Evolutionary conservation across 306 rosid genomes (phyloP), one percentile per base, ranked within the genome.

Genomic region (Gillenia trifoliata): DNA sequence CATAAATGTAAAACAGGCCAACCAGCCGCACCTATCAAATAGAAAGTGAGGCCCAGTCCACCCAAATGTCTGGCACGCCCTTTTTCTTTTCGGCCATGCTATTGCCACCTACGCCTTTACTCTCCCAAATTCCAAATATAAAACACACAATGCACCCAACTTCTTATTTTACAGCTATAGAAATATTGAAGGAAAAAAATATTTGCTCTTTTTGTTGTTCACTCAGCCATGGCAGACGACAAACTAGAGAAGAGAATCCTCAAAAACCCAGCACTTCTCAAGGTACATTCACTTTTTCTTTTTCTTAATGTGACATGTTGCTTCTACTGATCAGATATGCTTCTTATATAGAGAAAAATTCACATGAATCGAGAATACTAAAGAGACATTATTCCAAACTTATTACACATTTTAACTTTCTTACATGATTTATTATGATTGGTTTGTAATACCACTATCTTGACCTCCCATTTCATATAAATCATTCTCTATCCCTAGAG

Each of bases 201-300:
- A 45, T 57, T 25, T 10, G n/a, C 22, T 61, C 38, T 26, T 15
- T 15, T 28, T 16, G 22, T 61, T 61, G 60, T 16, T 22, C 12
- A 25, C 26, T 25, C 63, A 11, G 16, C 29, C 25, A 60, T 60
- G 19, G 19, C 41, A 81, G 77, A 12, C 12, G 69, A 6, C 62
- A 15, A 63, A 56, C 34, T 1, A 12, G 41, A 64, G 2, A 83
- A 67, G 79, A 68, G 8, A 68, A 74, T 85, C 68, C 86, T 85
- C 54, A 43, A 71, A 74, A 77, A 29, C 73, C 79, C 83, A 54
- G 66, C 77, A 15, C 89, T 85, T 62, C 61, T 66, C 9, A 11
- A 79, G 85, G 89, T 52, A 19, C 33, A 22, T 9, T 55, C 17
- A 1, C 29, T 0, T 5, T 22, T 34, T 11, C 33, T 16, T 36